Evolutionary conservation across 2,329 filamentous ascomycete species (phyloP), one percentile per base, ranked within the genome.

Genomic region (Ophiocordyceps polyrhachis-furcata): DNA sequence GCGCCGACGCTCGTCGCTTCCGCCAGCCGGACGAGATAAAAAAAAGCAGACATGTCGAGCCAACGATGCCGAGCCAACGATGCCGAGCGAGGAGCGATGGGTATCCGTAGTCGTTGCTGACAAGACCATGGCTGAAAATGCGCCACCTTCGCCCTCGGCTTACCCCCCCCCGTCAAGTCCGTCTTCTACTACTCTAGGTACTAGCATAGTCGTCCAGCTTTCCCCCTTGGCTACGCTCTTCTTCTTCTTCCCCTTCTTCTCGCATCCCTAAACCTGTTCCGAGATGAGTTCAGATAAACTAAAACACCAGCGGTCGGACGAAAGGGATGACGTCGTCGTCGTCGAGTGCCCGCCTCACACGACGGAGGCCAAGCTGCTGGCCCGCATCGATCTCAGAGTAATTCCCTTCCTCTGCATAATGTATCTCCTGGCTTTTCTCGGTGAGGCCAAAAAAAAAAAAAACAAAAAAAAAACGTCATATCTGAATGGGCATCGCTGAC

Each of bases 331-430:
- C 9, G 35, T 28, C 25, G 25, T 28, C 25, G 25, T 28, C 25
- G 25, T 19, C 35, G 35, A 38, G 35, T 72, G 69, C 48, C 73
- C 73, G 31, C 51, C 69, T 44, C 67, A 72, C 57, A 76, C 72
- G 4, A 76, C 73, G 2, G 80, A 86, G 63, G 66, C 69, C 50
- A 73, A 67, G 53, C 67, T 89, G 47, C 71, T 84, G 64, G 61
- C 69, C 49, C 81, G 79, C 61, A 79, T 88, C 55, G 83, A 88
- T 58, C 58, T 77, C 50, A 76, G 73, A 51, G 69, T 89, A 44
- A 66, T 89, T 44, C 83, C 83, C 0, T 81, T 81, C 51, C 66
- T 89, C 45, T 81, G 75, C 56, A 66, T 87, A 48, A 67, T 88
- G 58, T 86, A 84, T 56, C 62, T 83, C 38, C 64, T 83, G 43